Evolutionary conservation across 108 stramenopile species (phyloP).

Genomic region (Cyclostephanos tholiformis): DNA sequence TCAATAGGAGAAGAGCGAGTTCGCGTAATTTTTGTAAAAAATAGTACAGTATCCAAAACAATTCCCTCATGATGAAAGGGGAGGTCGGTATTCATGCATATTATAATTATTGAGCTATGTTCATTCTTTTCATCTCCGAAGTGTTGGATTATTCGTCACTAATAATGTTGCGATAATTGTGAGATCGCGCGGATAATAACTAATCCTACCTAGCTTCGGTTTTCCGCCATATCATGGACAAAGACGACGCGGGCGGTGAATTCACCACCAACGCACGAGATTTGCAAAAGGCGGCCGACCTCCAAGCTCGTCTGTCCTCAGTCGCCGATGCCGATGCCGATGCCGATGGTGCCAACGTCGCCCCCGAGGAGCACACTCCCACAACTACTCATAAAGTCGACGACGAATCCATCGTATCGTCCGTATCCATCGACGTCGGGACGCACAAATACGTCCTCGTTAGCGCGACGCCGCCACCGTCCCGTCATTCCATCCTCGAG

Average conservation of each 20-base stretch:
- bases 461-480: constrained; percentile 47
- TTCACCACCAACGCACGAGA: constrained; percentile 80
- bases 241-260: neutral
- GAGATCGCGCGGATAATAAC: no score
- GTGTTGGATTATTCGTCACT: no score
- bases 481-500: no score
- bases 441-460: constrained; percentile 84
- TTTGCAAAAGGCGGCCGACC: constrained; percentile 62
- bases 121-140: no score
- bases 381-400: constrained; percentile 4
- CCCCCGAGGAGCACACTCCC: neutral
- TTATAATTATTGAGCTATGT: no score
- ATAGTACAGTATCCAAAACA: no score
- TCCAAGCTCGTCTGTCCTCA: constrained; percentile 54
- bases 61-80: no score
- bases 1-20: no score
- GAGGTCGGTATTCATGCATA: no score
- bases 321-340: constrained; percentile 5
- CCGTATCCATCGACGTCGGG: constrained; percentile 75
- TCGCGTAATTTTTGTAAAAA: no score
- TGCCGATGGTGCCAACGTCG: neutral
- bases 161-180: no score
- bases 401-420: constrained; percentile 41
- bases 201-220: no score
- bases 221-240: neutral